phyloP scores from a whole-genome alignment of 805 yeast genomes.

The Barnettozyma siamensis region DNA sequence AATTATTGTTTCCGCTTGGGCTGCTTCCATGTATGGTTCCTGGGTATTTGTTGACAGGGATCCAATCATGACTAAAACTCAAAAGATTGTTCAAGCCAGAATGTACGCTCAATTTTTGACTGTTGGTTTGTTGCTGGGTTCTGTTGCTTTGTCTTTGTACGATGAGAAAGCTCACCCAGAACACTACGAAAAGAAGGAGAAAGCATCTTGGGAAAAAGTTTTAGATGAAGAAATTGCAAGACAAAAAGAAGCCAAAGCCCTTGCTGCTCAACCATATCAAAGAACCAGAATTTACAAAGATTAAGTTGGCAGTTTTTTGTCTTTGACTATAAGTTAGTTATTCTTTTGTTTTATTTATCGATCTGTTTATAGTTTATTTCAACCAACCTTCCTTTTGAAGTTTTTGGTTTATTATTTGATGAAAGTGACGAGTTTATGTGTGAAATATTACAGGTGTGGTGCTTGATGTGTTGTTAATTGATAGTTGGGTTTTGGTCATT shows the following conservation, averaged over 20 bases:
- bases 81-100: constrained; percentile 82
- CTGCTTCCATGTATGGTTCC: constrained; percentile 72
- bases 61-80: constrained; percentile 66
- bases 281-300: constrained; percentile 33
- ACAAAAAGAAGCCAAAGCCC: constrained; percentile 15
- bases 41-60: constrained; percentile 72
- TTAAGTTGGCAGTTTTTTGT: too few species aligned
- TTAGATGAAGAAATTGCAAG: constrained; percentile 38
- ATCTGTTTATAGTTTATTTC: neutral
- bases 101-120: constrained; percentile 87
- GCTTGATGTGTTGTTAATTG: neutral
- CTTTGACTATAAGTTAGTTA: too few species aligned
- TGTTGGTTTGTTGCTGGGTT: constrained; percentile 61
- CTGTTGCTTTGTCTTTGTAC: constrained; percentile 60
- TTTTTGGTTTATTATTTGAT: neutral
- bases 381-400: neutral
- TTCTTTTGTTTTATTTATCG: neutral
- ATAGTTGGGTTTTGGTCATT: too few species aligned
- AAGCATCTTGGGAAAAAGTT: constrained; percentile 43
- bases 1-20: constrained; percentile 72
- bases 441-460: neutral
- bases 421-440: neutral
- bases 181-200: constrained; percentile 29
- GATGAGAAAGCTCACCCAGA: constrained; percentile 51
- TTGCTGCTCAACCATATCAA: constrained; percentile 23